Percentiles rank a stretch among this genome's conserved stretches.
Evolutionary conservation across 2,329 filamentous ascomycete genomes (phyloP).

Genomic region (Aspergillus hortae): DNA sequence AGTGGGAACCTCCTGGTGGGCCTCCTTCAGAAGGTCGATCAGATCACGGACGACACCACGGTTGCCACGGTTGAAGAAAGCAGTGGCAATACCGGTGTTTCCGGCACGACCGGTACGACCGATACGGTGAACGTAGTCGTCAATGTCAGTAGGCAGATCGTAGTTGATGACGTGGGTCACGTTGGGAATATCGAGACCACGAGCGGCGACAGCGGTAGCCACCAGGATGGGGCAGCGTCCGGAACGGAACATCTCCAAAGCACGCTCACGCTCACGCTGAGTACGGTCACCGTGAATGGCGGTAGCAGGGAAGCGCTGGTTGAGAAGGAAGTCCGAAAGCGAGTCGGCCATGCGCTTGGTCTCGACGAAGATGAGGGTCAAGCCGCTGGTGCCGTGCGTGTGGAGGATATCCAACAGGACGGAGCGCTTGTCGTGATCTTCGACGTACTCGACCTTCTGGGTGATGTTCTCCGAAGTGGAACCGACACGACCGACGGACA

Average conservation of each 20-base stretch:
- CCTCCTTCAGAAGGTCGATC: constrained; percentile 96
- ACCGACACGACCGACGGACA: constrained; percentile 96
- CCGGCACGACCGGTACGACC: constrained; percentile 99
- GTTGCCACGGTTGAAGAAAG: constrained; percentile 99
- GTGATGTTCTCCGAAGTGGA: constrained; percentile 99
- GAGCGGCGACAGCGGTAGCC: constrained; percentile 91
- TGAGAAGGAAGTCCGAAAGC: constrained; percentile 95
- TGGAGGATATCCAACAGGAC: constrained; percentile 96
- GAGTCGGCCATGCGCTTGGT: constrained; percentile 99
- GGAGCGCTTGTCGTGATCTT: constrained; percentile 95
- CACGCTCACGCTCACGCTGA: constrained; percentile 97
- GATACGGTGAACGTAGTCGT: constrained; percentile 98
- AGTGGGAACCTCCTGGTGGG: constrained; percentile 89
- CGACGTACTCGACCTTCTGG: constrained; percentile 96
- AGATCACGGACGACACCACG: constrained; percentile 95
- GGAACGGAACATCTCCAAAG: constrained; percentile 95
- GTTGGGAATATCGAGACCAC: constrained; percentile 89
- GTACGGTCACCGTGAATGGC: constrained; percentile 98
- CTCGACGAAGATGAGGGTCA: constrained; percentile 97
- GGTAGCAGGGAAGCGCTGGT: constrained; percentile 96
- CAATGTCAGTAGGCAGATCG: constrained; percentile 96
- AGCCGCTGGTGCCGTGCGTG: constrained; percentile 74
- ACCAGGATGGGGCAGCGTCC: constrained; percentile 94
- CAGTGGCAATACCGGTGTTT: constrained; percentile 96
- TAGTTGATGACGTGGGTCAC: constrained; percentile 99